A percentile compares a stretch with the other conserved stretches of the same genome.
These are phyloP conservation scores for Verticillium albo-atrum DNA, from an alignment of 2,329 filamentous ascomycete genomes.

Conservation along the genomic window DNA sequence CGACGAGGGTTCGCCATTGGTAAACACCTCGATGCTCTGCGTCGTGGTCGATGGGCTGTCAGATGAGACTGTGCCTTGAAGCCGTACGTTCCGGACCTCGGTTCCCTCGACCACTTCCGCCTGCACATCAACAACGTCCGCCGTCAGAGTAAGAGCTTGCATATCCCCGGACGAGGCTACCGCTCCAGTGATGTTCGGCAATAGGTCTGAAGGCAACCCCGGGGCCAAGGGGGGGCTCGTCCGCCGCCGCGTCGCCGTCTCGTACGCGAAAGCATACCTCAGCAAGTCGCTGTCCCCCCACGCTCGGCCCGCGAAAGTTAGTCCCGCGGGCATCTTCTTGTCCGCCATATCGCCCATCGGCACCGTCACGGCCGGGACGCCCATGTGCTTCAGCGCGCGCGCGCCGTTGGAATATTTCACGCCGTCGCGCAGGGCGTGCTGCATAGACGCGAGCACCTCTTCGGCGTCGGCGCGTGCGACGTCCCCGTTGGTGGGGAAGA, in stretches of 20 bases:
- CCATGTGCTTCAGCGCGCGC: slow-evolving; percentile 46
- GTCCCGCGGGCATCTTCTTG: slow-evolving; percentile 44
- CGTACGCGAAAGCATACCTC: slow-evolving; percentile 9
- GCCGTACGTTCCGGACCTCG: neutral
- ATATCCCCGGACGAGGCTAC: neutral
- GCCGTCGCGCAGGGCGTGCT: slow-evolving; percentile 33
- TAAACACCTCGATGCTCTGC: neutral
- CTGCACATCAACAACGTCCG: neutral
- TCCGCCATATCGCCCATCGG: slow-evolving; percentile 45
- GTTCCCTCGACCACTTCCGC: neutral
- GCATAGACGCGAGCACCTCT: slow-evolving; percentile 1
- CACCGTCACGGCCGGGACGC: slow-evolving; percentile 48
- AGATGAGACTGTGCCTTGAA: neutral
- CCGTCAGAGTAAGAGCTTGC: neutral
- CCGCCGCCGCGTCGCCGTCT: neutral
- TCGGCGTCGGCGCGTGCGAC: slow-evolving; percentile 4
- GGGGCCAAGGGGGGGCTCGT: neutral
- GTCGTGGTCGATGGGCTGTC: neutral
- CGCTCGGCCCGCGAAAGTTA: slow-evolving; percentile 46
- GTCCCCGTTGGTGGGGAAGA: slow-evolving; percentile 8
- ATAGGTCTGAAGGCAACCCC: neutral
- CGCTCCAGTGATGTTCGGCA: neutral
- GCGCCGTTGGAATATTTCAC: slow-evolving; percentile 52
- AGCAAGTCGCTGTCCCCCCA: slow-evolving; percentile 35
- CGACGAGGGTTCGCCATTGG: neutral